Conservation (phyloP, 345 rosid genomes). For the Camelina sativa region DNA sequence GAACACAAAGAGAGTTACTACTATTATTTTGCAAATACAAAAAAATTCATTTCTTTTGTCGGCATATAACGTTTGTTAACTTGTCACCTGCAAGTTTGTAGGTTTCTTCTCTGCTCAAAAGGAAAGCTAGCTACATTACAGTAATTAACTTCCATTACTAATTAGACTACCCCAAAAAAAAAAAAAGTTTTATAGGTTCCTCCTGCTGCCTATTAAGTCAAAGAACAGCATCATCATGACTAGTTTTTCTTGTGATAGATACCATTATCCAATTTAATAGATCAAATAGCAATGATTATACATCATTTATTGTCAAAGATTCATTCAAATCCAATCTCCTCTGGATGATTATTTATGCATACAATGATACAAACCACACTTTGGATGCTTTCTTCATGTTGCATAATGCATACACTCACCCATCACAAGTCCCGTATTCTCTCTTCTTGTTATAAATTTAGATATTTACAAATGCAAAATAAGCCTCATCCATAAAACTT, state of each 20-base stretch:
- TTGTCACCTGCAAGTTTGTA: not conserved
- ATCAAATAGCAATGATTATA: slow-evolving; percentile 24
- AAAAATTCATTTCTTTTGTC: not conserved
- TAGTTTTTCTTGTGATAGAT: slow-evolving; percentile 40
- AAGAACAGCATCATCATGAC: slow-evolving; percentile 44
- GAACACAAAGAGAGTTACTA: not conserved
- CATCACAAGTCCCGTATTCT: not conserved
- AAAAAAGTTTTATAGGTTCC: slow-evolving; percentile 14
- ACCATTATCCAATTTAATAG: slow-evolving; percentile 23
- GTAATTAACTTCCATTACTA: not conserved
- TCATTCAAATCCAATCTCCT: slow-evolving; percentile 28
- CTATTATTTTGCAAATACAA: not conserved
- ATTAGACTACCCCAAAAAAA: slow-evolving; percentile 3
- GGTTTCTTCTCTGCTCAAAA: slow-evolving; percentile 5
- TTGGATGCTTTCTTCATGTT: not conserved
- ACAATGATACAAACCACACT: not conserved
- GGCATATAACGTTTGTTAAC: not conserved
- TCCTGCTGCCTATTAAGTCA: slow-evolving; percentile 27
- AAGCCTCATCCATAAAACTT: not conserved
- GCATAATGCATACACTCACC: not conserved
- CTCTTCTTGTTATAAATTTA: too few relatives aligned
- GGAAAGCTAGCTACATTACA: not conserved
- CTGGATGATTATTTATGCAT: not conserved
- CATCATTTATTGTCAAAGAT: slow-evolving; percentile 39
- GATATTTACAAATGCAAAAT: not conserved